Evolutionary conservation across 768 basidiomycete genomes (phyloP), one percentile per base, ranked within the genome.

Genomic region (Leccinellum luteum): DNA sequence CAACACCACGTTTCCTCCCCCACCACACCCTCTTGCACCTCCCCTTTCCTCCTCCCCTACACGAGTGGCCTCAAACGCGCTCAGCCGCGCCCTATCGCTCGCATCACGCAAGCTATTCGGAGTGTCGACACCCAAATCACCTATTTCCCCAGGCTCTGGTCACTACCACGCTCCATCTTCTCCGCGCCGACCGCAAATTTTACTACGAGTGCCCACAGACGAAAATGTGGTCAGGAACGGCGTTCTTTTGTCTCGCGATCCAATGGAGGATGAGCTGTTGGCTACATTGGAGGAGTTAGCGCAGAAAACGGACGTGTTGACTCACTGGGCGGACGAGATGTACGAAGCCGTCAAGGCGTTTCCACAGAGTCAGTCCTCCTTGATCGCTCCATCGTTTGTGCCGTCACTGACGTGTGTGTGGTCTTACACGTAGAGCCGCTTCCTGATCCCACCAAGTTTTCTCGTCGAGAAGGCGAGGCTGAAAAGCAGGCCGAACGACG

Each of bases 321-420:
- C 90, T 56, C 88, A 90, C 59, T 96, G 94, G 85, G 97, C 91
- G 21, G 96, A 98, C 62, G 90, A 94, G 78, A 88, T 97, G 83
- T 90, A 92, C 65, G 90, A 92, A 64, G 86, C 85, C 66, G 89
- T 94, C 27, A 92, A 92, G 70, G 88, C 85, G 15, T 78, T 90
- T 34, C 90, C 92, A 21, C 86, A 91, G 72, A 92, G 90, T 92
- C 64, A 41, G 90, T 80, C 56, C 25, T 30, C 49, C 15, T 27
- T 32, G 5, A n/a, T 21, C 51, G 3, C 49, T 47, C 43, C 32
- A 4, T 38, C 15, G 3, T 48, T 49, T 41, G 17, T 7, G 2
- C 19, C n/a, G 14, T 51, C 51, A 23, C 49, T 66, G 35, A 66
- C 23, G 28, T 6, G 6, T 8, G 13, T 30, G 17, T 41, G 38